These are phyloP conservation scores for Suillus ampliporus DNA, from an alignment of 768 basidiomycete species.

Conservation along the genomic window DNA sequence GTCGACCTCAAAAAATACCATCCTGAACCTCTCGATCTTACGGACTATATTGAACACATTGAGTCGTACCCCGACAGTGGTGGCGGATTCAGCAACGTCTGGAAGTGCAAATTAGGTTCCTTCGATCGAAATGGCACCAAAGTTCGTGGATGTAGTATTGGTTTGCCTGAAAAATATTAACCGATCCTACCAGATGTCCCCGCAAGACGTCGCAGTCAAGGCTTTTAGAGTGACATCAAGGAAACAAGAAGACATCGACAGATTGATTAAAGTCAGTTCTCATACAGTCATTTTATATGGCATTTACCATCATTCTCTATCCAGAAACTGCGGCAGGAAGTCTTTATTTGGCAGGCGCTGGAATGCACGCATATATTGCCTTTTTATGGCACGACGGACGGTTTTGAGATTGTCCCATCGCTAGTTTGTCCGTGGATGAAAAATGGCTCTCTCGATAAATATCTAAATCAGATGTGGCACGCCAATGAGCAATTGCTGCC, in stretches of 20 bases:
- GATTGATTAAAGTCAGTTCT: neutral
- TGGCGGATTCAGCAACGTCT: neutral
- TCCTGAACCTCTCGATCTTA: neutral
- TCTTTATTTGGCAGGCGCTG: conserved; percentile 26
- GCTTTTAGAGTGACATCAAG: neutral
- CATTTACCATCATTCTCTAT: neutral
- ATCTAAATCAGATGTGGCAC: conserved; percentile 9
- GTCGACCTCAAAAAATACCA: neutral
- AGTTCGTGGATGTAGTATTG: neutral
- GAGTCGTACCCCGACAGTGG: neutral
- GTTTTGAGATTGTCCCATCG: conserved; percentile 23
- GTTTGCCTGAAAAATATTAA: neutral
- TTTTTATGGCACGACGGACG: conserved; percentile 19
- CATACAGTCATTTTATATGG: neutral
- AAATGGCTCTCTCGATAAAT: conserved; percentile 26
- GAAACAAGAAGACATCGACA: neutral
- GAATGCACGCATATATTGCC: conserved; percentile 25
- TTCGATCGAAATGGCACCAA: neutral
- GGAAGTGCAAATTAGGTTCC: neutral
- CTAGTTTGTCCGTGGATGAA: conserved; percentile 33
- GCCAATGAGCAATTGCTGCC: conserved; percentile 4
- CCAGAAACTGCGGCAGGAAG: conserved; percentile 25
- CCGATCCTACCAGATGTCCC: neutral
- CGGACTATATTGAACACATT: neutral
- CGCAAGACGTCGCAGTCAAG: neutral